Conservation (phyloP, 2,329 filamentous ascomycete genomes). For the Xylaria sp. region DNA sequence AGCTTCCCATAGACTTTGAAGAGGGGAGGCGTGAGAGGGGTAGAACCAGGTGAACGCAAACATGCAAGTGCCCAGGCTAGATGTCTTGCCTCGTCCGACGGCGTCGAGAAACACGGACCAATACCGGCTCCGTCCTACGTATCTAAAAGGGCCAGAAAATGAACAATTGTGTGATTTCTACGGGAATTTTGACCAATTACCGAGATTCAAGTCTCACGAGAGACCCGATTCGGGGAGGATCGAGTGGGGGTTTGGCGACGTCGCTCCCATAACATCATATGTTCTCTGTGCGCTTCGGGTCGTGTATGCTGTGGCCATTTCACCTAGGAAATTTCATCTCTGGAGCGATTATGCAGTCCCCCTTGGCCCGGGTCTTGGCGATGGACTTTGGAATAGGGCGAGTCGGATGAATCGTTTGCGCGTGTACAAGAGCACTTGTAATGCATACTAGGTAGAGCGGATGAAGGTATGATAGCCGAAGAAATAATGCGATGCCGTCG, state of each 20-base stretch:
- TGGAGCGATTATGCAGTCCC: background rate
- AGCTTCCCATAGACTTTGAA: conserved; percentile 6
- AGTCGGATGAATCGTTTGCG: background rate
- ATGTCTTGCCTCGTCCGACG: conserved; percentile 30
- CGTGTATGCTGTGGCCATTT: conserved; percentile 28
- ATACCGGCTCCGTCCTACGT: conserved; percentile 21
- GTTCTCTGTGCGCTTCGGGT: conserved; percentile 34
- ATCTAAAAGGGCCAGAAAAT: conserved; percentile 27
- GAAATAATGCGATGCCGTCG: background rate
- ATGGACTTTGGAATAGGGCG: background rate
- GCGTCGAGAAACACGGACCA: conserved; percentile 25
- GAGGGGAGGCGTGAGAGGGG: conserved; percentile 13
- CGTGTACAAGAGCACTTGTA: background rate
- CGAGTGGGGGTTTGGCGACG: conserved; percentile 28
- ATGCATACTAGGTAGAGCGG: conserved; percentile 1
- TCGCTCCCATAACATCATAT: conserved; percentile 33
- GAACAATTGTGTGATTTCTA: conserved; percentile 38
- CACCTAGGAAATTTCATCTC: background rate
- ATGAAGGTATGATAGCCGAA: background rate
- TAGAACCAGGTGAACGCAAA: conserved; percentile 30
- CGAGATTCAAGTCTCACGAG: conserved; percentile 36
- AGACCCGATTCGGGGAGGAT: conserved; percentile 30
- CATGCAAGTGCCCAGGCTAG: conserved; percentile 30
- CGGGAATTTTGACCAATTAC: conserved; percentile 41
- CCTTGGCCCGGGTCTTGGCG: background rate